Percentiles rank a stretch among this genome's conserved stretches.
Evolutionary conservation across 2,329 filamentous ascomycete species (phyloP).

Genomic region (Dactylellina drechsleri): DNA sequence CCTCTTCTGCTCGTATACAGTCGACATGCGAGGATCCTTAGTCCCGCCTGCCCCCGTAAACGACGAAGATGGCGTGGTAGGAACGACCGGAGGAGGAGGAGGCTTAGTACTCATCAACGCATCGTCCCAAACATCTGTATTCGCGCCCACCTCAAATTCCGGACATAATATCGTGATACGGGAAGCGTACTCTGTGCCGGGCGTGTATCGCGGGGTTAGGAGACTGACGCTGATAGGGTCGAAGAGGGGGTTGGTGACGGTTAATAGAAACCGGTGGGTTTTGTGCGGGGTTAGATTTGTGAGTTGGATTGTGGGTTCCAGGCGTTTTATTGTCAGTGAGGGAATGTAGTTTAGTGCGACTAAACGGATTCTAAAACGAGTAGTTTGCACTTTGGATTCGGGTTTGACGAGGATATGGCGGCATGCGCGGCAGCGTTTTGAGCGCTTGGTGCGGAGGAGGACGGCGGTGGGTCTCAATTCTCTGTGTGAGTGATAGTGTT

Average conservation of each 20-base stretch:
- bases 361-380: conserved; percentile 89
- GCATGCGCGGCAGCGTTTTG: conserved; percentile 90
- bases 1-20: conserved; percentile 92
- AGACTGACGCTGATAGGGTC: conserved; percentile 87
- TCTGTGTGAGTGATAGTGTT: conserved; percentile 8
- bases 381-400: conserved; percentile 87
- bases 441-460: conserved; percentile 87
- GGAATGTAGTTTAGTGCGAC: conserved; percentile 87
- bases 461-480: conserved; percentile 84
- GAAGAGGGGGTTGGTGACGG: conserved; percentile 92
- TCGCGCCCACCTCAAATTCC: conserved; percentile 91
- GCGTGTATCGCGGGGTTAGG: conserved; percentile 81
- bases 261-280: conserved; percentile 82
- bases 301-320: conserved; percentile 63
- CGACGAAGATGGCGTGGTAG: conserved; percentile 58
- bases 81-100: conserved; percentile 54
- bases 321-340: conserved; percentile 76
- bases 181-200: conserved; percentile 75
- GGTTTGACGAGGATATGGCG: conserved; percentile 95
- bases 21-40: conserved; percentile 62
- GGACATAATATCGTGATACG: conserved; percentile 93
- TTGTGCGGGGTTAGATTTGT: conserved; percentile 69
- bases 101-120: conserved; percentile 71
- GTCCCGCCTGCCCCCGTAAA: conserved; percentile 58
- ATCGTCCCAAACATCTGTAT: conserved; percentile 94